These are phyloP conservation scores for Fallopia convolvulus DNA, from an alignment of 148 eudicot species.

Conservation along the genomic window DNA sequence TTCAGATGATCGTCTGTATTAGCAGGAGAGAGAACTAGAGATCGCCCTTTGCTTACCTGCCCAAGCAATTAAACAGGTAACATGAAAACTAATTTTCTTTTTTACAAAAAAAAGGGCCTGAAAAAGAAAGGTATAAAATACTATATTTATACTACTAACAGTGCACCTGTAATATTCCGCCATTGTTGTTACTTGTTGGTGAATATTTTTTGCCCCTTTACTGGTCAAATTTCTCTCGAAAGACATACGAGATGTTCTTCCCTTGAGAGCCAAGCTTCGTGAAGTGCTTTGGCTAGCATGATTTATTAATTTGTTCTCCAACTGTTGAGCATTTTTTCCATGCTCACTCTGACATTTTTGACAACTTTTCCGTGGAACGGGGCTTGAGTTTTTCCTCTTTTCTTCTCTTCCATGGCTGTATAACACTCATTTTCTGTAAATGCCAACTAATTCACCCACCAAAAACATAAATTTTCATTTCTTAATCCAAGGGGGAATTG, in stretches of 20 bases:
- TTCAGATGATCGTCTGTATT: background rate
- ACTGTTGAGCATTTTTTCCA: background rate
- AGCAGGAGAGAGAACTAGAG: background rate
- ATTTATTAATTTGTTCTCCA: background rate
- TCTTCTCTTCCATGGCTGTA: background rate
- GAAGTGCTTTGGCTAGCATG: background rate
- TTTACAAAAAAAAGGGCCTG: background rate
- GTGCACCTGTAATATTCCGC: background rate
- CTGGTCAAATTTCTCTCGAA: background rate
- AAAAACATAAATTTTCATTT: too few relatives aligned
- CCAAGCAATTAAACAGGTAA: constrained; percentile 1
- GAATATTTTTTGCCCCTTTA: too few relatives aligned
- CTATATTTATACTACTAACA: background rate
- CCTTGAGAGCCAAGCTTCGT: background rate
- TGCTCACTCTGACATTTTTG: background rate
- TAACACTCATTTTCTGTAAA: background rate
- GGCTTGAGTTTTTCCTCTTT: background rate
- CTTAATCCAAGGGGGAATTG: too few relatives aligned
- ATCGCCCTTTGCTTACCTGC: background rate
- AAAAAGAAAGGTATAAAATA: background rate
- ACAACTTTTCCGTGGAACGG: background rate
- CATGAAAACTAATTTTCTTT: background rate
- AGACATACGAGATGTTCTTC: background rate
- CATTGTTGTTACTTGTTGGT: background rate
- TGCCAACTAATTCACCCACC: background rate